phyloP scores from a whole-genome alignment of 2,329 filamentous ascomycete genomes.

The Tolypocladium paradoxum region DNA sequence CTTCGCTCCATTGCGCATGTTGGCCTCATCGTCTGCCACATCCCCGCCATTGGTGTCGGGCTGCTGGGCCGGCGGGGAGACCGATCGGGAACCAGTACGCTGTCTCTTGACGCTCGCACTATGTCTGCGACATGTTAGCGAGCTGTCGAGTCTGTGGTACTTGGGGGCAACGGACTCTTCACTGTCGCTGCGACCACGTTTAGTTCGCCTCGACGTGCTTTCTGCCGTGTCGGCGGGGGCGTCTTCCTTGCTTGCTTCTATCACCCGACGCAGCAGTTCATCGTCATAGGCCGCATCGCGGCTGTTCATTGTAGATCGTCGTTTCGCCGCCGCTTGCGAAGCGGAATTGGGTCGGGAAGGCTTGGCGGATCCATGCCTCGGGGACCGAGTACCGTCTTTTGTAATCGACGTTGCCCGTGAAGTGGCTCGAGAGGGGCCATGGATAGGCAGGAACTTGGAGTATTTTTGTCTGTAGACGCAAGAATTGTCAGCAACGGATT shows the following conservation, averaged over 20 bases:
- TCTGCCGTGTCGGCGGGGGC: constrained; percentile 39
- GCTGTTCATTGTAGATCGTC: constrained; percentile 95
- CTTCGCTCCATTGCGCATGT: constrained; percentile 40
- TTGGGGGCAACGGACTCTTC: constrained; percentile 64
- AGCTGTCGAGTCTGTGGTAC: constrained; percentile 13
- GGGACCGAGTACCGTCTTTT: constrained; percentile 49
- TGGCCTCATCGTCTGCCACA: constrained; percentile 63
- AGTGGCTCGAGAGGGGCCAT: constrained; percentile 42
- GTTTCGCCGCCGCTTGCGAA: constrained; percentile 58
- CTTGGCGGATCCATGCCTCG: constrained; percentile 43
- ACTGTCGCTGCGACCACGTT: constrained; percentile 80
- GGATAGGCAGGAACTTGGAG: constrained; percentile 53
- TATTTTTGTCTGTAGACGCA: constrained; percentile 45
- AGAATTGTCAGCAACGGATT: constrained; percentile 24
- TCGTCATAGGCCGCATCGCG: constrained; percentile 92
- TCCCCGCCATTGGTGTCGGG: constrained; percentile 41
- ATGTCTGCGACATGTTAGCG: constrained; percentile 40
- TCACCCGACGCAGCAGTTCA: constrained; percentile 75
- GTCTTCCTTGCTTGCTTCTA: constrained; percentile 91
- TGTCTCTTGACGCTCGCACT: constrained; percentile 67
- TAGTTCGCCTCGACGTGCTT: constrained; percentile 53
- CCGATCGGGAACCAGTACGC: constrained; percentile 68
- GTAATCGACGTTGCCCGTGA: constrained; percentile 55
- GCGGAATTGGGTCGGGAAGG: constrained; percentile 40
- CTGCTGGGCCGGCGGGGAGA: constrained; percentile 39